Percentiles rank a stretch among this genome's conserved stretches.
phyloP scores from a whole-genome alignment of 2,329 filamentous ascomycete species.

The Arthrinium phaeospermum region DNA sequence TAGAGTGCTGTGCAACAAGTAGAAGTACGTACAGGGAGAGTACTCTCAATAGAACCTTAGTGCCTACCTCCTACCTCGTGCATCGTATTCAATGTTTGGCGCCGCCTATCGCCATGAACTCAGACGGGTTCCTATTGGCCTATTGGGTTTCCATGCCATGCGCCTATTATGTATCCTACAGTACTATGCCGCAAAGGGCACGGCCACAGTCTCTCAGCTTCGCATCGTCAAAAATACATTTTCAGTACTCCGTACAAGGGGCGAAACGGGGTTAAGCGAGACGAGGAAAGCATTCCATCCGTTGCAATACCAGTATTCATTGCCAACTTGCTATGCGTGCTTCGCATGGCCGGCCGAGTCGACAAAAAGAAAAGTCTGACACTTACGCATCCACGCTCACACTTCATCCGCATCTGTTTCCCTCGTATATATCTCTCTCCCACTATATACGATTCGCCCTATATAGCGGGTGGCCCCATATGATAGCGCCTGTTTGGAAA shows the following conservation, averaged over 20 bases:
- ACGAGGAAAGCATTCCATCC: slow-evolving; percentile 3
- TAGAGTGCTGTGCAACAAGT: neutral
- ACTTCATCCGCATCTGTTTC: neutral
- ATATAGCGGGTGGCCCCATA: neutral
- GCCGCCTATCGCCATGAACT: slow-evolving; percentile 14
- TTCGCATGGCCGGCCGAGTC: neutral
- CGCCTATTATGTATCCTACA: neutral
- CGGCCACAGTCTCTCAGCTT: slow-evolving; percentile 1
- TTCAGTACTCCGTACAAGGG: neutral
- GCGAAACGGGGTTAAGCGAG: neutral
- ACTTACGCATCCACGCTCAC: neutral
- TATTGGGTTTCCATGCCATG: neutral
- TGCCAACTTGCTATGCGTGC: neutral
- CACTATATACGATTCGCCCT: slow-evolving; percentile 13
- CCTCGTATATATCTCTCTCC: neutral
- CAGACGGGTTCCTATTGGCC: slow-evolving; percentile 1
- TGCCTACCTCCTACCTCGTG: neutral
- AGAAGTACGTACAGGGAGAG: neutral
- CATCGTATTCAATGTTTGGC: neutral
- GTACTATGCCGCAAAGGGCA: neutral
- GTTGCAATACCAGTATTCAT: neutral
- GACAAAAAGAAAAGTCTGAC: neutral
- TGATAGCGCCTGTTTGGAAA: slow-evolving; percentile 10
- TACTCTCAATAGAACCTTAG: neutral
- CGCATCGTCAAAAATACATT: neutral